These are phyloP conservation scores for Neopestalotiopsis rosae DNA, from an alignment of 2,329 filamentous ascomycete genomes.

Conservation along the genomic window DNA sequence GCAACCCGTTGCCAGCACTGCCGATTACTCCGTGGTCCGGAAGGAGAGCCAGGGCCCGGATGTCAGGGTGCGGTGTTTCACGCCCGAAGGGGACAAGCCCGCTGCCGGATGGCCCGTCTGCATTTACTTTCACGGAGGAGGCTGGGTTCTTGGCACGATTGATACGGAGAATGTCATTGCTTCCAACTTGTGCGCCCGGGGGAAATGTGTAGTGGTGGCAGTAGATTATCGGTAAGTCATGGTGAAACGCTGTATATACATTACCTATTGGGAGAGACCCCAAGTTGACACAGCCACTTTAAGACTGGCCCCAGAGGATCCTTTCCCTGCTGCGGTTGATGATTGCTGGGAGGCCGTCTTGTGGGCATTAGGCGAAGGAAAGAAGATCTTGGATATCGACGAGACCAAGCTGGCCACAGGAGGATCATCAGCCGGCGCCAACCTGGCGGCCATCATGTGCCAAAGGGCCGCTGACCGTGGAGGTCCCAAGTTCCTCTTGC, in stretches of 20 bases:
- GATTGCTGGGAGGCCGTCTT: constrained; percentile 62
- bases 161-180: constrained; percentile 63
- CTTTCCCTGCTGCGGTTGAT: constrained; percentile 61
- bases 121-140: constrained; percentile 63
- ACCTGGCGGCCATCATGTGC: constrained; percentile 58
- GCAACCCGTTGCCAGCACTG: constrained; percentile 50
- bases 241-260: no score
- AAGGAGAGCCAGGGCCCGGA: constrained; percentile 52
- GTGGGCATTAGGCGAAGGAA: constrained; percentile 44
- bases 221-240: constrained; percentile 56
- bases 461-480: constrained; percentile 50
- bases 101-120: constrained; percentile 58
- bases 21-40: constrained; percentile 49
- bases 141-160: constrained; percentile 64
- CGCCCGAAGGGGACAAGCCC: constrained; percentile 49
- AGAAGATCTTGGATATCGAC: constrained; percentile 43
- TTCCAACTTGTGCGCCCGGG: constrained; percentile 56
- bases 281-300: no score
- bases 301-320: constrained; percentile 62
- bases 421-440: constrained; percentile 58
- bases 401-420: constrained; percentile 50
- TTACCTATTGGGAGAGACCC: no score
- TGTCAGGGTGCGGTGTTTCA: constrained; percentile 56
- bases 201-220: constrained; percentile 57
- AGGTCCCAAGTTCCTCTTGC: constrained; percentile 43